Percentiles rank a stretch among this genome's conserved stretches.
These are phyloP conservation scores for Miscanthus lutarioriparius DNA, from an alignment of 176 grass and related monocot genomes.

Conservation along the genomic window DNA sequence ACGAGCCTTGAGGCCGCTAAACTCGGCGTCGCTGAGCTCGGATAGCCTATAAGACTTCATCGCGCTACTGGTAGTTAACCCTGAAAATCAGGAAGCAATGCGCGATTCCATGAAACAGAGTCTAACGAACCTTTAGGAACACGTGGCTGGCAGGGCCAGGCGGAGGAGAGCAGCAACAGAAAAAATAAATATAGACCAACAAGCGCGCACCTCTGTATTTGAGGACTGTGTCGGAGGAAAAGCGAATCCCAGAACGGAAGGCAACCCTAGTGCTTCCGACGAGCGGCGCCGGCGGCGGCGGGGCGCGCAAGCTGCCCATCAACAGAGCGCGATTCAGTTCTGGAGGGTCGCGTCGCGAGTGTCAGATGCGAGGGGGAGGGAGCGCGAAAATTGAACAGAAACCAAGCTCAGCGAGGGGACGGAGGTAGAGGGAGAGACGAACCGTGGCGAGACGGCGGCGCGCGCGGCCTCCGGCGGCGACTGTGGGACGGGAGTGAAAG, in stretches of 20 bases:
- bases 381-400: background rate
- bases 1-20: conserved; percentile 73
- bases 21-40: conserved; percentile 68
- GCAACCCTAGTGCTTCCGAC: background rate
- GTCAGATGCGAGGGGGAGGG: conserved; percentile 4
- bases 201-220: conserved; percentile 32
- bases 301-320: conserved; percentile 36
- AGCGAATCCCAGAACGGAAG: background rate
- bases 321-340: conserved; percentile 29
- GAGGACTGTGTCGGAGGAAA: background rate
- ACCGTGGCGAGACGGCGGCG: background rate
- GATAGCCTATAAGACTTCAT: conserved; percentile 93
- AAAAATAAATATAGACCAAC: background rate
- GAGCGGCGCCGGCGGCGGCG: background rate
- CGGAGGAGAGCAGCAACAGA: background rate
- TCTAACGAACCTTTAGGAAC: background rate
- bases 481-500: background rate
- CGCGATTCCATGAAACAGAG: background rate
- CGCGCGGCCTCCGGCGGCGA: background rate
- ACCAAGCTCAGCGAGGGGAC: background rate
- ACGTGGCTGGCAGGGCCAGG: background rate
- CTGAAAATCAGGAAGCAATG: conserved; percentile 34
- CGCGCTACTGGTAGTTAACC: conserved; percentile 42
- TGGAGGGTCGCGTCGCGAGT: background rate
- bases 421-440: background rate